Base-by-base conservation (phyloP, 805 yeast genomes). In the Saccharomycopsis sp. region DNA sequence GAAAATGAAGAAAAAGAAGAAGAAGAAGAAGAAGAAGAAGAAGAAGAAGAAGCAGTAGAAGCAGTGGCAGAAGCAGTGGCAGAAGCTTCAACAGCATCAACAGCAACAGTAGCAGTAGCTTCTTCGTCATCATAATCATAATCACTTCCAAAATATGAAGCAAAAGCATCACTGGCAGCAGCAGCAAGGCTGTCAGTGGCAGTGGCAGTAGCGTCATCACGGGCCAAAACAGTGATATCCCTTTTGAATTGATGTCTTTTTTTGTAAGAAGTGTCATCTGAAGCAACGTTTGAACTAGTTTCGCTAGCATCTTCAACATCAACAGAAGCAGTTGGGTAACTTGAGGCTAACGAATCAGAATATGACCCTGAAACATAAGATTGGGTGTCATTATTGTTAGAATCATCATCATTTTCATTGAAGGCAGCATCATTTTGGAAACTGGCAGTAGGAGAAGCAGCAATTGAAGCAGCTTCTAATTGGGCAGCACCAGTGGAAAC, bases 401-500 rank as follows among this genome's bases (percentile, higher is more conserved):
- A 32, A 17, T 13, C 21, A 21, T 17, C 31, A 27, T 41, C 19
- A 21, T n/a, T 23, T 21, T 17, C 31, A 13, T 21, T 10, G 6
- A 10, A 6, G 17, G n/a, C 31, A 23, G 26, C 26, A n/a, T n/a
- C n/a, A n/a, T n/a, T n/a, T n/a, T n/a, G n/a, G n/a, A n/a, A n/a
- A n/a, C n/a, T n/a, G n/a, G 47, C 36, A 12, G 38, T 18, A 4
- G 20, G 23, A 17, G 26, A 31, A 8, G 38, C 45, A 3, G 18
- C 37, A 26, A 41, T 38, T 3, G 43, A 39, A 4, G 28, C n/a
- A 28, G 46, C 46, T 36, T 45, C 49, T 17, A 39, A 17, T 15
- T 39, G 46, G 14, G 44, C 45, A 14, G 49, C 49, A 4, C 45
- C 49, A 17, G 34, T 31, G 13, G 34, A 39, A 12, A 40, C 35